Percentiles rank a stretch among this genome's conserved stretches.
phyloP scores from a whole-genome alignment of 805 yeast genomes.

The Teunomyces stri region DNA sequence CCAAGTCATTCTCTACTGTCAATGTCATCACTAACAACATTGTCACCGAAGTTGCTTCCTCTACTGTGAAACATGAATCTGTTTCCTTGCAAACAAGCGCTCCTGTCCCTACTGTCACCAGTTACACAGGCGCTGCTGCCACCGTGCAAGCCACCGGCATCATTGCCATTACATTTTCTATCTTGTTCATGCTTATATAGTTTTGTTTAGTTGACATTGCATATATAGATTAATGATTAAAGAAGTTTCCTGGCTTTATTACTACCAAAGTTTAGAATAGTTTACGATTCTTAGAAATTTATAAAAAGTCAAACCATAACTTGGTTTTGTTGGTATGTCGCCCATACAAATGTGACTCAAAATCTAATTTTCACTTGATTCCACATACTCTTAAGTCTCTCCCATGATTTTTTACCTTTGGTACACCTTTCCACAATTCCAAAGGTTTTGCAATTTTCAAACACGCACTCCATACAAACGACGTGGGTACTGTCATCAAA shows the following conservation, averaged over 20 bases:
- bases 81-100: slow-evolving; percentile 13
- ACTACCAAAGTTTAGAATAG: no score
- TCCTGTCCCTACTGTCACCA: slow-evolving; percentile 12
- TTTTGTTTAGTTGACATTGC: neutral
- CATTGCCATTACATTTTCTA: slow-evolving; percentile 16
- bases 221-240: neutral
- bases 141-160: slow-evolving; percentile 22
- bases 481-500: slow-evolving; percentile 3
- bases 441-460: slow-evolving; percentile 5
- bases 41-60: slow-evolving; percentile 29
- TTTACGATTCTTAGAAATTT: neutral
- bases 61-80: slow-evolving; percentile 13
- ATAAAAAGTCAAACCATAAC: neutral
- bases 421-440: slow-evolving; percentile 5
- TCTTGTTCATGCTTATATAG: slow-evolving; percentile 11
- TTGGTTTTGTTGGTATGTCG: no score
- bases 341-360: slow-evolving; percentile 5
- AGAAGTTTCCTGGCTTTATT: neutral
- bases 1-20: slow-evolving; percentile 21
- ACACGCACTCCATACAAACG: slow-evolving; percentile 3
- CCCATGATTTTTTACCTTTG: neutral
- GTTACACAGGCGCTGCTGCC: slow-evolving; percentile 31
- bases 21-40: slow-evolving; percentile 44
- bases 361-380: neutral
- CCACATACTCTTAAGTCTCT: no score